Evolutionary conservation across 2,329 filamentous ascomycete genomes (phyloP), one percentile per base, ranked within the genome.

Genomic region (Aureobasidium sp.): DNA sequence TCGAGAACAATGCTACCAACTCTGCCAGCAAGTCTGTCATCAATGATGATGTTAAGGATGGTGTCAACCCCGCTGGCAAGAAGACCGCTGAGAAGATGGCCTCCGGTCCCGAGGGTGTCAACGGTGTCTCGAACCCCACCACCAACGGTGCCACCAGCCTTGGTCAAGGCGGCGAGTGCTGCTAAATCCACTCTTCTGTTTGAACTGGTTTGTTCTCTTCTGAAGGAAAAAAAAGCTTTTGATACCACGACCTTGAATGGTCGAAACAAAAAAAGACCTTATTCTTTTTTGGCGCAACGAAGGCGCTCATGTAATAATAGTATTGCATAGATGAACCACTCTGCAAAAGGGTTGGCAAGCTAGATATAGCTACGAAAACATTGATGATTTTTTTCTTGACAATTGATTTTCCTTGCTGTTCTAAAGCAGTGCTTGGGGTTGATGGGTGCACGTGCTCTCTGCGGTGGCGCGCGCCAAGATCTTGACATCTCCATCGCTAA

Each of bases 41-140:
- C 65, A 74, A 74, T 64, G 70, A 74, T 51, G 72, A 74, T 62
- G 69, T 69, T 15, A 66, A 64, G 37, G 64, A 62, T 32, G 66
- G 65, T 48, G 46, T 62, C 15, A 48, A 64, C 8, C 64, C 69
- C 44, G 67, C 65, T 10, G 66, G 70, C n/a, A 68, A 65, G 24
- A 63, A 63, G 47, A 65, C 65, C 15, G 67, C 70, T 10, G 67
- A 64, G n/a, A 63, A 62, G 24, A 67, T 72, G 60, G 71, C 70
- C 27, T 68, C 68, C 39, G 70, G 71, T 20, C 69, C 68, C 13
- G 71, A 72, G 62, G 70, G 70, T 27, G 66, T 69, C 29, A 65
- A 67, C 51, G 66, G 66, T 12, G 51, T 65, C 24, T 56, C 57
- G 10, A 64, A 65, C 52, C 62, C 51, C 29, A 44, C 46, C 50